A percentile compares a stretch with the other conserved stretches of the same genome.
These are phyloP conservation scores for Monosporozyma siamensis DNA, from an alignment of 805 yeast species.

Conservation along the genomic window DNA sequence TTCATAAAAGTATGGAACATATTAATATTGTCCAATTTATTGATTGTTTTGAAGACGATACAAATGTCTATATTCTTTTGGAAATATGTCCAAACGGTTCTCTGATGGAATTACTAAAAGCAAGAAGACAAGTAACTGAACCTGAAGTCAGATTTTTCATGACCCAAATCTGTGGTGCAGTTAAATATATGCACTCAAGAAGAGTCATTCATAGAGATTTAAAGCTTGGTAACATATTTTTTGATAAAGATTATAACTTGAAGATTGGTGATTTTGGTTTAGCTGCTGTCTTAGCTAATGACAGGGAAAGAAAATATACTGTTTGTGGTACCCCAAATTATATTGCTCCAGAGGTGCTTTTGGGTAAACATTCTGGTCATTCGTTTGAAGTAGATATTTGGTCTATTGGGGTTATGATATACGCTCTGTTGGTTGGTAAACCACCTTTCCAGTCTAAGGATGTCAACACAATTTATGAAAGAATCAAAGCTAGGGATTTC, in stretches of 20 bases:
- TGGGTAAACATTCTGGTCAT: conserved; percentile 82
- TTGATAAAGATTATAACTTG: conserved; percentile 87
- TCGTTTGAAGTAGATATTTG: conserved; percentile 92
- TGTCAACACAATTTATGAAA: conserved; percentile 82
- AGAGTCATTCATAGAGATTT: conserved; percentile 93
- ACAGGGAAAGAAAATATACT: conserved; percentile 73
- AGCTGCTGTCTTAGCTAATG: conserved; percentile 81
- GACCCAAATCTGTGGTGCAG: conserved; percentile 91
- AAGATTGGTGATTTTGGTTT: conserved; percentile 97
- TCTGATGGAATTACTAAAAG: conserved; percentile 81
- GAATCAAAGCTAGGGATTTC: conserved; percentile 78
- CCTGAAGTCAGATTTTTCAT: conserved; percentile 85
- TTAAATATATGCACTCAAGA: conserved; percentile 83
- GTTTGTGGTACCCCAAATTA: conserved; percentile 99
- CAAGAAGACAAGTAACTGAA: conserved; percentile 76
- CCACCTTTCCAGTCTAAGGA: conserved; percentile 98
- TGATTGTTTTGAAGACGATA: conserved; percentile 95
- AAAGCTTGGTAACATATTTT: conserved; percentile 90
- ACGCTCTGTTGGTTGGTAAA: conserved; percentile 83
- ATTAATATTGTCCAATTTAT: conserved; percentile 84
- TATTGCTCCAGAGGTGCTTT: conserved; percentile 94
- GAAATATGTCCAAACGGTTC: conserved; percentile 95
- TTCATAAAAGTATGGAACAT: conserved; percentile 84
- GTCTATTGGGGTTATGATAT: conserved; percentile 97
- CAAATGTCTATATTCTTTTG: conserved; percentile 82